Conservation (phyloP, 352 stramenopile species). For the Globisporangium orthogonon region DNA sequence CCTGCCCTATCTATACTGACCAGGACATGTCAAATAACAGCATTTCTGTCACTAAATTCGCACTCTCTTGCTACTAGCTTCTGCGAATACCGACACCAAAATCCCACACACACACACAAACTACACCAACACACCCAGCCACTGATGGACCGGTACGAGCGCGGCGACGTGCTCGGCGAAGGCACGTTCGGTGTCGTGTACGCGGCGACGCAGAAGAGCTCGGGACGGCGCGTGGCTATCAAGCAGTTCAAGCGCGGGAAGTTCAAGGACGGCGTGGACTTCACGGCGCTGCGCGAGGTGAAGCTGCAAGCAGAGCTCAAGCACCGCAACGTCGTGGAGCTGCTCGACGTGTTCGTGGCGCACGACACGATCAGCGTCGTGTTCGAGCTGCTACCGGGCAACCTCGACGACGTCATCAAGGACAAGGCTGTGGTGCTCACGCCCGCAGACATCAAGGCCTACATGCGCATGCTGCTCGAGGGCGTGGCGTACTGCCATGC, state of each 20-base stretch:
- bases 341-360: conserved; percentile 84
- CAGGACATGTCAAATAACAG: too few relatives aligned
- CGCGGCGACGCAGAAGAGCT: conserved; percentile 69
- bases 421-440: conserved; percentile 84
- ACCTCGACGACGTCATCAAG: conserved; percentile 87
- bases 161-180: conserved; percentile 69
- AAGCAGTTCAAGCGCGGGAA: conserved; percentile 89
- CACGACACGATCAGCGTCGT: conserved; percentile 89
- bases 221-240: conserved; percentile 64
- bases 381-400: conserved; percentile 84
- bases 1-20: too few relatives aligned
- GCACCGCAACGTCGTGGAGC: conserved; percentile 78
- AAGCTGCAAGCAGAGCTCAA: conserved; percentile 86
- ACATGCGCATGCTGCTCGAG: conserved; percentile 84
- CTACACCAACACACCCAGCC: too few relatives aligned
- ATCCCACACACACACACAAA: too few relatives aligned
- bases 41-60: too few relatives aligned
- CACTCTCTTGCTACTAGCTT: too few relatives aligned
- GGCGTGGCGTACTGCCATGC: conserved; percentile 77
- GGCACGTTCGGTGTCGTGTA: conserved; percentile 88
- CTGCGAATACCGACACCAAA: too few relatives aligned
- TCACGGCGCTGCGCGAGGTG: conserved; percentile 86
- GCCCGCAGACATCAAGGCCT: conserved; percentile 79
- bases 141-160: conserved; percentile 76
- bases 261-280: conserved; percentile 87